A percentile compares a stretch with the other conserved stretches of the same genome.
These are phyloP conservation scores for Colletotrichum trifolii DNA, from an alignment of 2,329 filamentous ascomycete genomes.

Conservation along the genomic window DNA sequence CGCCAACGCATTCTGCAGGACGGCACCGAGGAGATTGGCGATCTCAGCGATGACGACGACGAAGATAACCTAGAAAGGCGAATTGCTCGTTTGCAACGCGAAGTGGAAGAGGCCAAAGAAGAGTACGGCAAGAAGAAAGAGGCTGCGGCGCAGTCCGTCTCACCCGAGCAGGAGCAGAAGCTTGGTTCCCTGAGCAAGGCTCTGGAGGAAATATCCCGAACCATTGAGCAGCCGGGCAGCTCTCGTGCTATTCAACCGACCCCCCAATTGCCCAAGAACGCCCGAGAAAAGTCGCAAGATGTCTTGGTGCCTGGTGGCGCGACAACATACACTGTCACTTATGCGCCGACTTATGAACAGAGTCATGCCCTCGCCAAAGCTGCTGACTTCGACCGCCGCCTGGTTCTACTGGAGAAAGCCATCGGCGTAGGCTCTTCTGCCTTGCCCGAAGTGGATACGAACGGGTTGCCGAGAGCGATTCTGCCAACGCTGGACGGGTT, in stretches of 20 bases:
- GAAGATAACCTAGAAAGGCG: slow-evolving; percentile 79
- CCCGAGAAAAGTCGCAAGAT: slow-evolving; percentile 39
- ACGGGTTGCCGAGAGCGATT: slow-evolving; percentile 73
- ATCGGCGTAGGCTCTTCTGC: slow-evolving; percentile 81
- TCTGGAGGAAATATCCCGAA: slow-evolving; percentile 71
- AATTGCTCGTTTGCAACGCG: slow-evolving; percentile 83
- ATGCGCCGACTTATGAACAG: slow-evolving; percentile 72
- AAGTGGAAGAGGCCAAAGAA: slow-evolving; percentile 79
- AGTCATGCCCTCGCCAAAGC: slow-evolving; percentile 81
- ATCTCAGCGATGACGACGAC: slow-evolving; percentile 78
- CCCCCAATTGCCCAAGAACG: slow-evolving; percentile 29
- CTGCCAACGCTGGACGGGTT: slow-evolving; percentile 84
- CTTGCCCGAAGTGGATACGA: slow-evolving; percentile 69
- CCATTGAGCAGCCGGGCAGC: slow-evolving; percentile 42
- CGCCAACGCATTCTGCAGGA: slow-evolving; percentile 72
- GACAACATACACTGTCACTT: slow-evolving; percentile 71
- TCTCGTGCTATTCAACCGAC: slow-evolving; percentile 7
- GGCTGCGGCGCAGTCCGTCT: slow-evolving; percentile 53
- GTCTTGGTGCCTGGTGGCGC: slow-evolving; percentile 30
- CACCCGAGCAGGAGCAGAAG: slow-evolving; percentile 61
- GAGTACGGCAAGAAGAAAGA: slow-evolving; percentile 68
- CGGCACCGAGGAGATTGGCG: slow-evolving; percentile 75
- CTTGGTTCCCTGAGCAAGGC: slow-evolving; percentile 77
- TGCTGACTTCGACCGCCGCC: slow-evolving; percentile 86
- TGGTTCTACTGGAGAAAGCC: slow-evolving; percentile 81